These are phyloP conservation scores for Lactarius trivialis DNA, from an alignment of 768 basidiomycete genomes.

Conservation along the genomic window DNA sequence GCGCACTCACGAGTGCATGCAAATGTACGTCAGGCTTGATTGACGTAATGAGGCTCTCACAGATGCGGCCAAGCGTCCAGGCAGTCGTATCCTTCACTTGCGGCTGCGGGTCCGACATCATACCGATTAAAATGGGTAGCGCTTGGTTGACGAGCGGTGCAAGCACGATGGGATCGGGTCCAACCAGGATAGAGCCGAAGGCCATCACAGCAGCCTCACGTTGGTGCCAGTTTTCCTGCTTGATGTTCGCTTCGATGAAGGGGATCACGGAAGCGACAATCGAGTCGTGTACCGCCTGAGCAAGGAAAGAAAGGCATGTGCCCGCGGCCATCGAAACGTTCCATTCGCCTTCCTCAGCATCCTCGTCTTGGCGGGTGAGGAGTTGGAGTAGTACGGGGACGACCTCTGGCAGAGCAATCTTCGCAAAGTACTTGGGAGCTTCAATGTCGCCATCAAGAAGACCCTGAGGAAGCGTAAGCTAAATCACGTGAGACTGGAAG, in stretches of 20 bases:
- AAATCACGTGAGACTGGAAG: slow-evolving; percentile 12
- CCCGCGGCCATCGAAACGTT: slow-evolving; percentile 96
- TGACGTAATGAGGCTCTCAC: slow-evolving; percentile 76
- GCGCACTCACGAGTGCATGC: slow-evolving; percentile 71
- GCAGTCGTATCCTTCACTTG: slow-evolving; percentile 97
- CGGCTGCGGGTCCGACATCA: slow-evolving; percentile 82
- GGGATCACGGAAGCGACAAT: slow-evolving; percentile 93
- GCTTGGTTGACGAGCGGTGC: slow-evolving; percentile 92
- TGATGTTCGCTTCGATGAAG: slow-evolving; percentile 97
- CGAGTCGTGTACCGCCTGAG: slow-evolving; percentile 82
- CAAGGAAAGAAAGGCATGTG: slow-evolving; percentile 82
- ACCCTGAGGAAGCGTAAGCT: slow-evolving; percentile 44
- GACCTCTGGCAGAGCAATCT: slow-evolving; percentile 90
- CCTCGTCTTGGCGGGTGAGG: slow-evolving; percentile 90
- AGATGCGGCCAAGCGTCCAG: slow-evolving; percentile 95
- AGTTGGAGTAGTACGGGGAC: slow-evolving; percentile 86
- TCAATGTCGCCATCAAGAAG: slow-evolving; percentile 79
- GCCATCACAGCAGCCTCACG: slow-evolving; percentile 98
- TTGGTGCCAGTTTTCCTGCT: slow-evolving; percentile 84
- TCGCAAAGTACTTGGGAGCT: slow-evolving; percentile 88
- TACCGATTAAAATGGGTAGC: slow-evolving; percentile 85
- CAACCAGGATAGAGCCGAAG: slow-evolving; percentile 95
- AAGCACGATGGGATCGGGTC: slow-evolving; percentile 83
- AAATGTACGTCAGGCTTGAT: slow-evolving; percentile 90
- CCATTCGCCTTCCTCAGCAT: slow-evolving; percentile 98